Evolutionary conservation across 257 asterid genomes (phyloP), one percentile per base, ranked within the genome.

Genomic region (Plectranthus barbatus): DNA sequence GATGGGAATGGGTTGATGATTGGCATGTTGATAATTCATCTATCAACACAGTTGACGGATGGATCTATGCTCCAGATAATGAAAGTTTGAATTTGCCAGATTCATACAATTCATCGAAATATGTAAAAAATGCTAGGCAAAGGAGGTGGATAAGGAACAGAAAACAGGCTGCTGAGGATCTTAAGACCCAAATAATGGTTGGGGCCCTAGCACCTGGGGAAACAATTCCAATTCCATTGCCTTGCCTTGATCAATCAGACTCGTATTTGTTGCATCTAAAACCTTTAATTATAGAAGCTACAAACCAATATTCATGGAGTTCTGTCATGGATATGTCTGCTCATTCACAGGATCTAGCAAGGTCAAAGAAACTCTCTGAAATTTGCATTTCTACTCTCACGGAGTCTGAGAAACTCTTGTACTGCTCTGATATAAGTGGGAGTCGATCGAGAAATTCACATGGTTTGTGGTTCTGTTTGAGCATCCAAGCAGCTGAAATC

Each of bases 81-180:
- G 84, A 68, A 67, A 82, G 82, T 58, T 76, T 88, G 69, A 81
- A 81, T 79, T 91, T 96, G 98, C 98, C 98, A 12, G 81, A 86
- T 66, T 88, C 98, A 1, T 70, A 70, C 58, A 58, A 74, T 69
- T 81, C 94, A 47, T 77, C 79, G 52, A 74, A 81, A 37, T 41
- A 77, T 67, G 87, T 70, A 13, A 86, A 84, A 61, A 78, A 74
- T 72, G 96, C 84, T 10, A 83, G 94, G 80, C 88, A 91, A 69
- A 83, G 96, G 80, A 82, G 93, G 79, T 88, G 95, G 98, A 76
- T 80, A 53, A 89, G 98, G 78, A 79, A 75, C 53, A 83, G 88
- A 76, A 83, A 79, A 67, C 81, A 51, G 21, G 68, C 45, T 9
- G 72, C 70, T 8, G 76, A 56, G 73, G 71, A 80, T 74, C 48